Conservation (phyloP, 2,329 filamentous ascomycete genomes). For the Aspergillus texensis region DNA sequence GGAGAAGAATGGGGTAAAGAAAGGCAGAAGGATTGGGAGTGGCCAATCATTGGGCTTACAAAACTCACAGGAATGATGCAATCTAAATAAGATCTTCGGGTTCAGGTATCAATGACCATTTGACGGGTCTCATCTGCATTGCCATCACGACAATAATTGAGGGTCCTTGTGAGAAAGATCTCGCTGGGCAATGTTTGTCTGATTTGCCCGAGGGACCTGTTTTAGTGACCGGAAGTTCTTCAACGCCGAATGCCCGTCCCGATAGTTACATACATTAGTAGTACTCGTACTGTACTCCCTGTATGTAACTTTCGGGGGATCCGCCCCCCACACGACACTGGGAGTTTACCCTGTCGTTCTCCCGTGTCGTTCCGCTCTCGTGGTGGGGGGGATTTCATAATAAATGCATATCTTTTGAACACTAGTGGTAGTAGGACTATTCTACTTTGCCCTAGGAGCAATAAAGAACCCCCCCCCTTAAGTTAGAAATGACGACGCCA, state of each 20-base stretch:
- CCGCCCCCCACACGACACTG: neutral
- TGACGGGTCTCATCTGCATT: neutral
- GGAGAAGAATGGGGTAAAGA: constrained; percentile 19
- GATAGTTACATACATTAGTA: too few species aligned
- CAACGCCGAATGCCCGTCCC: constrained; percentile 22
- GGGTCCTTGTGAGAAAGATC: neutral
- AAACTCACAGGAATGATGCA: neutral
- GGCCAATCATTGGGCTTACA: neutral
- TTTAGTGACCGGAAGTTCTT: constrained; percentile 21
- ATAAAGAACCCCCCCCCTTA: neutral
- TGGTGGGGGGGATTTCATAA: neutral
- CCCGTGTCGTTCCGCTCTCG: neutral
- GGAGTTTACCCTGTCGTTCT: neutral
- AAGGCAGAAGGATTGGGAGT: constrained; percentile 6
- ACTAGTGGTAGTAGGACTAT: too few species aligned
- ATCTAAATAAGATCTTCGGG: neutral
- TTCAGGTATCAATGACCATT: neutral
- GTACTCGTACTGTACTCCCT: neutral
- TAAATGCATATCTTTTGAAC: too few species aligned
- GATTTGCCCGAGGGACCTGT: neutral
- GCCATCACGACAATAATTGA: neutral
- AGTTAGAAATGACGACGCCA: neutral
- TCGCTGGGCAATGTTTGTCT: neutral
- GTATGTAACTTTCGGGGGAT: neutral
- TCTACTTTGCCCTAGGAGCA: too few species aligned